phyloP scores from a whole-genome alignment of 1,284 basidiomycete species.

The Ustanciosporium gigantosporum region DNA sequence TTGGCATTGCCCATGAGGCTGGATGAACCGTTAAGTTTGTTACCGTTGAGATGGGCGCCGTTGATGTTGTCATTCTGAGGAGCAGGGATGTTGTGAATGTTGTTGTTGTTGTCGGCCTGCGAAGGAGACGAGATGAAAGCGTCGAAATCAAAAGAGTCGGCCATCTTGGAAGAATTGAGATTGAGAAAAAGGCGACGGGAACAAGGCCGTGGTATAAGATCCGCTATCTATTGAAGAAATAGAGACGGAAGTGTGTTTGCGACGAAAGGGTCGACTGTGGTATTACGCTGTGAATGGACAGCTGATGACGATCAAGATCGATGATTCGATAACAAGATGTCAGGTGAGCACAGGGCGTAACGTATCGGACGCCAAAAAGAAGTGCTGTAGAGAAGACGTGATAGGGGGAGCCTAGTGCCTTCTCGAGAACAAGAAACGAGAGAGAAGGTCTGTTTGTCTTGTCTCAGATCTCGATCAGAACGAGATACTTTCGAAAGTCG shows the following conservation, averaged over 20 bases:
- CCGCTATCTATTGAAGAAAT: no score
- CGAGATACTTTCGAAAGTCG: neutral
- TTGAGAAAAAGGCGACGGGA: neutral
- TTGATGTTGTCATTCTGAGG: constrained; percentile 2
- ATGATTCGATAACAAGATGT: neutral
- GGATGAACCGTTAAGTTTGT: constrained; percentile 5
- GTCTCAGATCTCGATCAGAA: neutral
- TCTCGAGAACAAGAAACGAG: neutral
- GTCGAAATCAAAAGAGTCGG: constrained; percentile 43
- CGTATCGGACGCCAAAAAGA: constrained; percentile 33
- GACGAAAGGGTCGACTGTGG: no score
- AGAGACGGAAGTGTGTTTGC: no score
- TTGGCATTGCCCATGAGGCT: neutral
- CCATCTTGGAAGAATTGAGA: constrained; percentile 18
- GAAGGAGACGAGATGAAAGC: constrained; percentile 45
- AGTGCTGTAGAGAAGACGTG: constrained; percentile 5
- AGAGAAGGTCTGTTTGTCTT: neutral
- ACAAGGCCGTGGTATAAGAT: neutral
- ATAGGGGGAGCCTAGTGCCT: neutral
- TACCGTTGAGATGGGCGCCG: constrained; percentile 1
- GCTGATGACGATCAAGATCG: neutral
- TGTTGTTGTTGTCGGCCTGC: constrained; percentile 19
- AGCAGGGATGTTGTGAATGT: neutral
- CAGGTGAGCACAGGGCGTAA: constrained; percentile 34
- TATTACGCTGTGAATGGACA: no score